Base-by-base conservation (phyloP, 192 early-diverging fungal species). In the Dispira parvispora region DNA sequence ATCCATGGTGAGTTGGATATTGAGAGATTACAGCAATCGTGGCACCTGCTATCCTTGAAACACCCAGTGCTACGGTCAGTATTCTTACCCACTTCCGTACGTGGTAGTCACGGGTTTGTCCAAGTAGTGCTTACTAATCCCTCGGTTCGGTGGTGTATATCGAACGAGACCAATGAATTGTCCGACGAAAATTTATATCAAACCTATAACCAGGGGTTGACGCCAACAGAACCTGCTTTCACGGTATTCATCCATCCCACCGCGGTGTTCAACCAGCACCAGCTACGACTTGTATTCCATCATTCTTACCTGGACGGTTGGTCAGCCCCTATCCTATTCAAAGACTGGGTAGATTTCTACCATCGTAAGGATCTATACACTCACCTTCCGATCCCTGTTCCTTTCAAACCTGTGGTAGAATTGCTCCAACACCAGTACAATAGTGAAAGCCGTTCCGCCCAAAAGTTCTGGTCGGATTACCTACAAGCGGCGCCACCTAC, bases 261-360 rank as follows among this genome's bases (percentile, higher is more conserved):
- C 42, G 1, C n/a, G 0, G 42, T n/a, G 43, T 12, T 3, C 14
- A 20, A 14, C 2, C 18, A 10, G 58, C 3, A 13, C 32, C 5
- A 13, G 18, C 20, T 61, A n/a, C 11, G 10, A 0, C 14, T 61
- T 61, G 45, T 44, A 9, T 44, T 61, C 42, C 58, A 61, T 21
- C 58, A 61, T n/a, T 14, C 58, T 1, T 38, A 45, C 43, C n/a
- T 43, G 3, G 58, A 61, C n/a, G 58, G 58, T 5, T 61, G 58
- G 58, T 61, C 58, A 21, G 12, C 45, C 20, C 28, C 18, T 38
- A 16, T 61, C 2, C 10, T 61, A 8, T 14, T 61, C 12, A 20
- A 32, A 21, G 38, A 43, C 43, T 38, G 16, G 42, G 1, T 25
- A 11, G 16, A 26, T 28, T 18, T 57, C 26, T 57, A 57, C 55